Evolutionary conservation across 1,284 basidiomycete species (phyloP), one percentile per base, ranked within the genome.

Genomic region (Cerrena zonata): DNA sequence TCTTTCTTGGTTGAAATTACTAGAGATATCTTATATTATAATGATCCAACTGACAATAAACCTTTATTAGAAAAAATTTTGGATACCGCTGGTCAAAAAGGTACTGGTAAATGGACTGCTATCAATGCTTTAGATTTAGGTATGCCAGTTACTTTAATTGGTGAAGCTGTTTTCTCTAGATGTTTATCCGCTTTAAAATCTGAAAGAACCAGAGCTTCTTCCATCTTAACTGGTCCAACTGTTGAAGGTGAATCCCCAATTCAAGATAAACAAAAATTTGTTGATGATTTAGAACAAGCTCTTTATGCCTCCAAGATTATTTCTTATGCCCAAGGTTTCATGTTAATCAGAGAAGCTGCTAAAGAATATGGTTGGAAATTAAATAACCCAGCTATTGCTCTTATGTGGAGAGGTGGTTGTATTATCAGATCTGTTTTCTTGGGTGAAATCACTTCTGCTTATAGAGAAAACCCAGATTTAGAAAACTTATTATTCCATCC

Each of bases 1-100:
- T 99, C 95, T 45, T 99, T 98, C 91, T 79, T 99, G 64, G 96
- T 99, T 64, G 93, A 99, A 61, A 98, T 99, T 73, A 97, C 94
- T 55, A 80, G 89, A 61, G 90, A 94, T 70, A 94, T 97, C 69
- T 85, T 97, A 67, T 87, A 85, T 65, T 96, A 89, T 83, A 94
- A 97, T 69, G 96, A 99, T 68, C n/a, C n/a, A n/a, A 86, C 91
- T 53, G 95, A 99, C 69, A 94, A 94, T 54, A 79, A 72, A 63
- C 90, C 93, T 51, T 82, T 99, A 59, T 84, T 99, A 58, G 79
- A 77, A 65, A 99, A 99, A 77, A 96, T 99, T 64, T 81, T 97
- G 58, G 94, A 97, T 71, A 69, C 89, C 65, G 96, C 96, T 57
- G 96, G 95, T 53, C 96, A 99, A 73, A 99, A 99, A 78, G 96